Conservation (phyloP, 495 filamentous ascomycete genomes). For the Neurospora hispaniola region DNA sequence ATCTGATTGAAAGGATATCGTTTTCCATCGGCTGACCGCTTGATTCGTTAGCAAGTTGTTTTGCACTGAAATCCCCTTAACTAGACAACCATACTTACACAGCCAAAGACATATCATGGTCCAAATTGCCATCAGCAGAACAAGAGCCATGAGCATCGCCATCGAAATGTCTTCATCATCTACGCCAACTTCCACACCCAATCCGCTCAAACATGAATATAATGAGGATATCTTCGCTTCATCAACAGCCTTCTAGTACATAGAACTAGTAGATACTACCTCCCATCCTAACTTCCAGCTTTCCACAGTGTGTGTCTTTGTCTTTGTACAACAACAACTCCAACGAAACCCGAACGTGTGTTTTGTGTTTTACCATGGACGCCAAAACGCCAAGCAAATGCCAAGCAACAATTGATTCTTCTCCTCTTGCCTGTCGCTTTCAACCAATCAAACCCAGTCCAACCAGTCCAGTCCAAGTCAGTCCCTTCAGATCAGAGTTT, state of each 20-base stretch:
- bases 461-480: background rate
- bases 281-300: background rate
- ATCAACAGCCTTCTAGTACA: background rate
- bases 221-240: background rate
- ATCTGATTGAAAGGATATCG: background rate
- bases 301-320: background rate
- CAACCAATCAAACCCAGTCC: background rate
- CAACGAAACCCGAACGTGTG: background rate
- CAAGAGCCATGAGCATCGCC: background rate
- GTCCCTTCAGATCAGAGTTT: background rate
- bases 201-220: background rate
- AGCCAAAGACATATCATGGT: background rate
- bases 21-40: background rate
- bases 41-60: too few relatives aligned
- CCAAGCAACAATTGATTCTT: background rate
- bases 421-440: conserved; percentile 5
- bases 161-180: background rate
- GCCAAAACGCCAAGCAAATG: conserved; percentile 15
- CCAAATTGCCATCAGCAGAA: background rate
- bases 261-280: background rate
- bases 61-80: background rate
- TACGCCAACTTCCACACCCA: background rate
- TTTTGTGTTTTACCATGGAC: conserved; percentile 7
- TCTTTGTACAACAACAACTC: background rate
- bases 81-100: too few relatives aligned